Conservation (phyloP, 2,329 filamentous ascomycete species). For the Ophiostoma sp. region DNA sequence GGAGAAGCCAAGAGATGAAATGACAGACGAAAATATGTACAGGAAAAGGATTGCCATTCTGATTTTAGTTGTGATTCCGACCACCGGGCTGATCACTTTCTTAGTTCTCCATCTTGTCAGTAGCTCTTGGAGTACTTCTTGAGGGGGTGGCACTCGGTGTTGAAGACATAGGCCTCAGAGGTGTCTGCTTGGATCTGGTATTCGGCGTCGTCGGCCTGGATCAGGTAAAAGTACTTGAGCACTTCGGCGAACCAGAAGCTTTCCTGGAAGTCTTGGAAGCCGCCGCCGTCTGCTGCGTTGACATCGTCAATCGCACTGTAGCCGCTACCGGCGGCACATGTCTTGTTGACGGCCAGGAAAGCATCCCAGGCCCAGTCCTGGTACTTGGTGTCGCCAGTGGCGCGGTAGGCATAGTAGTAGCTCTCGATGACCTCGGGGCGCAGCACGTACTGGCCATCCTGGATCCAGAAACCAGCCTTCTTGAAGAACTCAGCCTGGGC, state of each 20-base stretch:
- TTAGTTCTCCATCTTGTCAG: background rate
- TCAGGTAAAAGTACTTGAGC: constrained; percentile 76
- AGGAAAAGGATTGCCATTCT: background rate
- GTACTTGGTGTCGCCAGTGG: constrained; percentile 69
- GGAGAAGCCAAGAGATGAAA: too few relatives aligned
- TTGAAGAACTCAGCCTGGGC: constrained; percentile 56
- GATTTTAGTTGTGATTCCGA: background rate
- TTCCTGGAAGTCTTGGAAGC: constrained; percentile 66
- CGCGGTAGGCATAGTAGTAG: constrained; percentile 80
- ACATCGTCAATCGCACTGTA: constrained; percentile 64
- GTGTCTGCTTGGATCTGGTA: constrained; percentile 45
- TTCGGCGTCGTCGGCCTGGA: constrained; percentile 55
- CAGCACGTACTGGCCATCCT: constrained; percentile 55
- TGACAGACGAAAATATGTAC: background rate
- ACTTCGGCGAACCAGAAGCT: constrained; percentile 87
- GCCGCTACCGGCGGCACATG: constrained; percentile 58
- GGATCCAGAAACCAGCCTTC: constrained; percentile 66
- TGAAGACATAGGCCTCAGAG: constrained; percentile 46
- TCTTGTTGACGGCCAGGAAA: constrained; percentile 62
- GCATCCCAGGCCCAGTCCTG: constrained; percentile 81
- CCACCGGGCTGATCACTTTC: background rate
- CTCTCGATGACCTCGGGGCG: constrained; percentile 78
- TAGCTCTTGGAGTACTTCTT: constrained; percentile 8
- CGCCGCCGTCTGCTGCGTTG: constrained; percentile 55
- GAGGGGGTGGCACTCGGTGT: constrained; percentile 45